Percentiles rank a stretch among this genome's conserved stretches.
These are phyloP conservation scores for Lachnellula hyalina DNA, from an alignment of 2,329 filamentous ascomycete genomes.

Conservation along the genomic window DNA sequence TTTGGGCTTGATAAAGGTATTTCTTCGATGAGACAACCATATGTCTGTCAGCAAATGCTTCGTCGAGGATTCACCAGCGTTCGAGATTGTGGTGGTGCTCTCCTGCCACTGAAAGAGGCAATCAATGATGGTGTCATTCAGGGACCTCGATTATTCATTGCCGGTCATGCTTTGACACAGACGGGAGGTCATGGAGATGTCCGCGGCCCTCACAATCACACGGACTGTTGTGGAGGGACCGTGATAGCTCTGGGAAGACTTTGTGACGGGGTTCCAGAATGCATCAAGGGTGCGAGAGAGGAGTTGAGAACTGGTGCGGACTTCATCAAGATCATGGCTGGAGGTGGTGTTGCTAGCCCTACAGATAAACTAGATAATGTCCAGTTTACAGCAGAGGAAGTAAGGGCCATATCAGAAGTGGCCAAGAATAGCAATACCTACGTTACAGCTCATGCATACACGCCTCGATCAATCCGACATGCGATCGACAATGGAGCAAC, in stretches of 20 bases:
- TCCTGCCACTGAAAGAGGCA: constrained; percentile 49
- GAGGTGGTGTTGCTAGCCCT: constrained; percentile 51
- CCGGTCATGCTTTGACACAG: constrained; percentile 49
- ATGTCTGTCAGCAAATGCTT: constrained; percentile 45
- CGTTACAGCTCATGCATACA: constrained; percentile 55
- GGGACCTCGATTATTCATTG: constrained; percentile 51
- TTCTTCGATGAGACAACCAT: constrained; percentile 42
- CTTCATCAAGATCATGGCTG: constrained; percentile 58
- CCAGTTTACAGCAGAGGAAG: constrained; percentile 53
- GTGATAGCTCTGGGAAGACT: constrained; percentile 39
- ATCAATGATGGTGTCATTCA: constrained; percentile 50
- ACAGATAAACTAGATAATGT: constrained; percentile 48
- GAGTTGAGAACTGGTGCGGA: constrained; percentile 51
- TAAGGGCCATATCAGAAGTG: constrained; percentile 46
- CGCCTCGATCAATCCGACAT: constrained; percentile 47
- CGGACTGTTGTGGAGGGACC: constrained; percentile 43
- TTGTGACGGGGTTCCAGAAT: constrained; percentile 50
- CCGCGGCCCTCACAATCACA: constrained; percentile 39
- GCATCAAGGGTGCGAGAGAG: constrained; percentile 46
- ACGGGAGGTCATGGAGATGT: constrained; percentile 54
- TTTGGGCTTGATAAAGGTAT: constrained; percentile 32
- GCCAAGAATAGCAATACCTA: constrained; percentile 45
- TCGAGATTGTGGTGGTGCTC: constrained; percentile 53
- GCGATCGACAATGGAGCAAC: constrained; percentile 49
- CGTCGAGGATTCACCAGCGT: constrained; percentile 53